Percentiles rank a stretch among this genome's conserved stretches.
Evolutionary conservation across 768 basidiomycete species (phyloP).

Genomic region (Mycena metata): DNA sequence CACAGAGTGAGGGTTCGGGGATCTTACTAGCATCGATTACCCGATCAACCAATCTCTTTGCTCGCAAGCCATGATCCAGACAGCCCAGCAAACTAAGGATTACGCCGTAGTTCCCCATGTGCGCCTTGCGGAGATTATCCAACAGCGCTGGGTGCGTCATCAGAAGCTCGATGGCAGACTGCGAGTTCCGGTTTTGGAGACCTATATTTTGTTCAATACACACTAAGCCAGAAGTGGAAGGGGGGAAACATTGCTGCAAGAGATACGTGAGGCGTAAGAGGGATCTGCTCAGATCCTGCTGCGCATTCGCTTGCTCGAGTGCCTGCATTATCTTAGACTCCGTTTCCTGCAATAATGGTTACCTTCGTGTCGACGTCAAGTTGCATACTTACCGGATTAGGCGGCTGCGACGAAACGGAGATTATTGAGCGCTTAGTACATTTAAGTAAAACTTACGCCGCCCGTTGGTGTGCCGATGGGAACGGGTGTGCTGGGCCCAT

Average conservation of each 20-base stretch:
- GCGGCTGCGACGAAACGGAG: conserved; percentile 37
- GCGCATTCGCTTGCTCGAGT: conserved; percentile 81
- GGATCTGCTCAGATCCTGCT: conserved; percentile 84
- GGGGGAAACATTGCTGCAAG: conserved; percentile 75
- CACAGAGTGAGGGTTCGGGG: not conserved
- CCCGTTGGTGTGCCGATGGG: conserved; percentile 31
- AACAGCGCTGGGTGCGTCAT: conserved; percentile 84
- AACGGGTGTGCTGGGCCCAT: conserved; percentile 14
- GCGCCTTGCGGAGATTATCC: conserved; percentile 90
- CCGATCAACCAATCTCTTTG: conserved; percentile 92
- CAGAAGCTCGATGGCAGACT: conserved; percentile 88
- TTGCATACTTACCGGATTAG: conserved; percentile 29
- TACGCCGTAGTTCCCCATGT: conserved; percentile 92
- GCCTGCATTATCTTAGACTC: conserved; percentile 73
- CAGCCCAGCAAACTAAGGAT: conserved; percentile 95
- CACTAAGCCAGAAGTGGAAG: not conserved
- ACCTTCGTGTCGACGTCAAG: not conserved
- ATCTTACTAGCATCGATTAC: conserved; percentile 81
- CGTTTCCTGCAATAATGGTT: conserved; percentile 48
- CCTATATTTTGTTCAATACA: conserved; percentile 55
- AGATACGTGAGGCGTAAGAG: conserved; percentile 84
- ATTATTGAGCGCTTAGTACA: not conserved
- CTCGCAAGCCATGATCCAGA: conserved; percentile 85
- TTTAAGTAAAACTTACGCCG: conserved; percentile 52
- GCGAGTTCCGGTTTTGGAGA: conserved; percentile 73